Percentiles rank a stretch among this genome's conserved stretches.
These are phyloP conservation scores for Triticum aestivum DNA, from an alignment of 176 grass and related monocot species.

Conservation along the genomic window DNA sequence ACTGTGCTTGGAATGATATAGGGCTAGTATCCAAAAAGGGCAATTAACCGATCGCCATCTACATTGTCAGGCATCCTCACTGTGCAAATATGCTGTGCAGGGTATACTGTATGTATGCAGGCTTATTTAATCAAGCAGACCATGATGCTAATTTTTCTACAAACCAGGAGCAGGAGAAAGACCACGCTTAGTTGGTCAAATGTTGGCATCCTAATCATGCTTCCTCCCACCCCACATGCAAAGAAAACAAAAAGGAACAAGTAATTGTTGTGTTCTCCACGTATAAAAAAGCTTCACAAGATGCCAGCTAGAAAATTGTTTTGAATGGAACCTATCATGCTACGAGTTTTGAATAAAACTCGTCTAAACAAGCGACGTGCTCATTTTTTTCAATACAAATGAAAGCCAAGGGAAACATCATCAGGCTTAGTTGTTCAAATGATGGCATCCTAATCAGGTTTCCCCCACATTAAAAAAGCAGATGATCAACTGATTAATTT, in stretches of 20 bases:
- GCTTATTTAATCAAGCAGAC: too few species aligned
- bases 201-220: constrained; percentile 2
- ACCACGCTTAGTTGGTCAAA: neutral
- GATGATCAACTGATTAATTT: neutral
- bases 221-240: neutral
- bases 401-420: neutral
- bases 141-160: neutral
- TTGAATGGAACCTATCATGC: neutral
- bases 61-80: neutral
- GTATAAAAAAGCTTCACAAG: neutral
- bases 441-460: neutral
- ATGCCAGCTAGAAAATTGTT: neutral
- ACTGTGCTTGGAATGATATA: constrained; percentile 7
- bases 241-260: neutral
- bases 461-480: neutral
- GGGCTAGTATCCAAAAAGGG: neutral
- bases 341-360: neutral
- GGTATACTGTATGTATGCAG: too few species aligned
- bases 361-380: neutral
- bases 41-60: neutral
- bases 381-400: neutral
- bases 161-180: neutral
- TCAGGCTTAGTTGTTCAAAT: neutral
- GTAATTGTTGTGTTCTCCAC: neutral
- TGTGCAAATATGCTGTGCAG: neutral